Conservation (phyloP, 805 yeast genomes). For the Nakazawaea holstii region DNA sequence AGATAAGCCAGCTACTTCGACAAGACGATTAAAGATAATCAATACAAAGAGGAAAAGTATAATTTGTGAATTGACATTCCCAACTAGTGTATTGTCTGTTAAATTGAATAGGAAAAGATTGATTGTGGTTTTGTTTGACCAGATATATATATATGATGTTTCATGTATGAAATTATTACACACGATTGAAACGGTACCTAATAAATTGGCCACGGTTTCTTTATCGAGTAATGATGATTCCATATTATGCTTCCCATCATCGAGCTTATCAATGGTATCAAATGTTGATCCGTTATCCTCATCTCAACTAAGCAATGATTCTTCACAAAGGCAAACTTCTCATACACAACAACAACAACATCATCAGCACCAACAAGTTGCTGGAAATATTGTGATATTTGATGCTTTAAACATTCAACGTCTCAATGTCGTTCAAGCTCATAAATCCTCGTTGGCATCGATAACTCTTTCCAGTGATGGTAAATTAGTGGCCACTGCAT, state of each 20-base stretch:
- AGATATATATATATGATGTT: slow-evolving; percentile 83
- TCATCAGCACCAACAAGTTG: slow-evolving; percentile 13
- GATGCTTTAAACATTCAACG: slow-evolving; percentile 75
- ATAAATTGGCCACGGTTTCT: slow-evolving; percentile 23
- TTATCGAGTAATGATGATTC: slow-evolving; percentile 39
- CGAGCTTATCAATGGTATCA: slow-evolving; percentile 19
- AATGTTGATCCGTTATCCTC: background rate
- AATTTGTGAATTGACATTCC: slow-evolving; percentile 87
- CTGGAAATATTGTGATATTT: slow-evolving; percentile 74
- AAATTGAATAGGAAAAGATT: slow-evolving; percentile 78
- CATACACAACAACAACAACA: background rate
- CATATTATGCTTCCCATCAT: slow-evolving; percentile 51
- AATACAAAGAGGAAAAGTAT: slow-evolving; percentile 73
- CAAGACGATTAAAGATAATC: slow-evolving; percentile 76
- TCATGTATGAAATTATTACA: slow-evolving; percentile 81
- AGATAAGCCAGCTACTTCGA: slow-evolving; percentile 61
- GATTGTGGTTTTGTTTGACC: slow-evolving; percentile 72
- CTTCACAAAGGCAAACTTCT: background rate
- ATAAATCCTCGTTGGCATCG: slow-evolving; percentile 68
- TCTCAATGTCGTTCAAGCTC: slow-evolving; percentile 78
- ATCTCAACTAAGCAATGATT: background rate
- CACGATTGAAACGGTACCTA: slow-evolving; percentile 55
- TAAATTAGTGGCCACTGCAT: slow-evolving; percentile 77
- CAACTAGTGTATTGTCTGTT: slow-evolving; percentile 66
- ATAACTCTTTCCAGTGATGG: slow-evolving; percentile 73